Base-by-base conservation (phyloP, 805 yeast genomes). In the Myxozyma mucilagina region DNA sequence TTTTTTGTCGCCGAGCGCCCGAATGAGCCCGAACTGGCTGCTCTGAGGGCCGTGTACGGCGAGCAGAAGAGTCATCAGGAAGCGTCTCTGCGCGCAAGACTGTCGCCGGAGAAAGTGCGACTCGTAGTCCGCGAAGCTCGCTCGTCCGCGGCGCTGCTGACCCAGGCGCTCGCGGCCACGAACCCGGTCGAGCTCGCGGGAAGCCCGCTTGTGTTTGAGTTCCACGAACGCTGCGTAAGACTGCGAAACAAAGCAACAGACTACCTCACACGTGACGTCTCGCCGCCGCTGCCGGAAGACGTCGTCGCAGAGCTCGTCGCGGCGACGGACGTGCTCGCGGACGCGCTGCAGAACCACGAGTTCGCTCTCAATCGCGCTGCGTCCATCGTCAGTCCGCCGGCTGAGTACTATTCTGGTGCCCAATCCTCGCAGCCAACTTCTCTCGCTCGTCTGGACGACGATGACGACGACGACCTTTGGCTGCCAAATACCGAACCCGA, bases 161-260 rank as follows among this genome's bases (percentile, higher is more conserved):
- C 18, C 41, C 65, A 63, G 49, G 50, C 61, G 4, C 44, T 63
- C 5, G 18, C 20, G 34, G 50, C 60, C 2, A 56, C 65, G 1
- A 47, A 62, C 1, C 61, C 67, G 13, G 65, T 52, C 3, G 53
- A 60, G 47, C 48, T 63, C 24, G 61, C 64, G 1, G 66, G 60
- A 6, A 56, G 57, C 29, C 44, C 61, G 4, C 59, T 63, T 13
- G 66, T 59, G 34, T 45, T 59, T 16, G 67, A 63, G 41, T 61
- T 63, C 32, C 57, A 60, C 62, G 60, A 60, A 20, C 56, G 65
- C n/a, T 63, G 67, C 50, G 44, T 32, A n/a, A 36, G 44, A n/a
- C 44, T 63, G 20, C 31, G 53, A n/a, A 3, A 29, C 18, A 50
- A 54, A 48, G 47, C 61, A 32, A 47, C 50, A 24, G 20, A 53